Conservation (phyloP, 495 filamentous ascomycete species). For the Penicillium robsamsonii region DNA sequence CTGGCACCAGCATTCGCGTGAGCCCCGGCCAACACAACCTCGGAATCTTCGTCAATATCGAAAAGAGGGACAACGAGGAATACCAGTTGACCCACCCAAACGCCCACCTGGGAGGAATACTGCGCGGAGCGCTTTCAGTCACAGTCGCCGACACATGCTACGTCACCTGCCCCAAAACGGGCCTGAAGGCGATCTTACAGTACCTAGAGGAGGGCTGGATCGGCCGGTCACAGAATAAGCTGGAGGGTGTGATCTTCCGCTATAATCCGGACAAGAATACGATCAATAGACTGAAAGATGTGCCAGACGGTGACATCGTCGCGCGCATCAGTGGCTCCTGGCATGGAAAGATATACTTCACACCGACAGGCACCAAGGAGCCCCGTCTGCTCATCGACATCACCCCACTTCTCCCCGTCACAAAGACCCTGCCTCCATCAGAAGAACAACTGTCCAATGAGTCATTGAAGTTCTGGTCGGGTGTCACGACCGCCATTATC, state of each 20-base stretch:
- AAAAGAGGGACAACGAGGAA: slow-evolving; percentile 76
- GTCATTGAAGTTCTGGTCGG: slow-evolving; percentile 82
- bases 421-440: slow-evolving; percentile 73
- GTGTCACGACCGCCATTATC: slow-evolving; percentile 83
- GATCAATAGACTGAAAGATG: slow-evolving; percentile 74
- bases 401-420: slow-evolving; percentile 68
- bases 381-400: slow-evolving; percentile 82
- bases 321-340: slow-evolving; percentile 82
- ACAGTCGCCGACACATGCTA: slow-evolving; percentile 86
- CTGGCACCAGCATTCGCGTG: slow-evolving; percentile 89
- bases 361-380: slow-evolving; percentile 55
- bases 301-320: slow-evolving; percentile 77
- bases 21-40: slow-evolving; percentile 89
- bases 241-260: slow-evolving; percentile 86
- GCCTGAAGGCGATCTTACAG: slow-evolving; percentile 83
- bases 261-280: slow-evolving; percentile 81
- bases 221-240: slow-evolving; percentile 82
- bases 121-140: slow-evolving; percentile 78
- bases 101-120: slow-evolving; percentile 85
- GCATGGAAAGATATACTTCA: slow-evolving; percentile 70
- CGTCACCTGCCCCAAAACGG: slow-evolving; percentile 80
- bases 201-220: slow-evolving; percentile 96
- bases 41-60: slow-evolving; percentile 89
- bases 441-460: slow-evolving; percentile 84
- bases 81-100: slow-evolving; percentile 94